Base-by-base conservation (phyloP, 768 basidiomycete genomes). In the Russula griseocarnosa region DNA sequence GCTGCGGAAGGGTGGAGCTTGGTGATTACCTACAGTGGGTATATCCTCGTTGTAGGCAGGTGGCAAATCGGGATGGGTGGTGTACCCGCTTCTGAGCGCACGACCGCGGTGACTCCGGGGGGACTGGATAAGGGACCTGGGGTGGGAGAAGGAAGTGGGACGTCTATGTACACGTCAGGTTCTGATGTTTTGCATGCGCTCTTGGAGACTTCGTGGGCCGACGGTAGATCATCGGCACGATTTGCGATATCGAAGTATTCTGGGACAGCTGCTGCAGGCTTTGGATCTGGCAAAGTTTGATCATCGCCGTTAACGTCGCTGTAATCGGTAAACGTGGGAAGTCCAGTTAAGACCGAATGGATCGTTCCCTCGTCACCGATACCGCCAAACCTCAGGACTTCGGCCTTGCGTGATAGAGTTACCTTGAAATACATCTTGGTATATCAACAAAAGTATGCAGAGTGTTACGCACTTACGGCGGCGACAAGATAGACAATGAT, bases 361-460 rank as follows among this genome's bases (percentile, higher is more conserved):
- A 90, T 77, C 89, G 90, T 91, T 28, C 90, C 88, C 3, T 89
- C 90, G 67, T 91, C 90, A 26, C 83, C 87, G 70, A 86, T 87
- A 58, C 82, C 77, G 59, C 85, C 79, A 22, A 96, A 75, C 30
- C 75, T 71, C 58, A 80, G 68, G 22, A 90, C 83, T 60, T 91
- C 85, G 16, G 81, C 77, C 72, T 90, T 92, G 62, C 91, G 83
- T 6, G 82, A 76, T 11, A 96, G 74, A 49, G 92, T 80, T 47
- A 94, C 78, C 94, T 96, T 22, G n/a, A 46, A 3, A 65, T 13
- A 24, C 42, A 18, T 9, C 22, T 36, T 49, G 9, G 13, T 30
- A 61, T 26, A 24, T 55, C 24, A n/a, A 56, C 28, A 28, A 13
- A 40, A 60, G 16, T 20, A 34, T 42, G 61, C 49, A 55, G 26